Evolutionary conservation across 495 filamentous ascomycete genomes (phyloP).

Genomic region (Annulohypoxylon bovei): DNA sequence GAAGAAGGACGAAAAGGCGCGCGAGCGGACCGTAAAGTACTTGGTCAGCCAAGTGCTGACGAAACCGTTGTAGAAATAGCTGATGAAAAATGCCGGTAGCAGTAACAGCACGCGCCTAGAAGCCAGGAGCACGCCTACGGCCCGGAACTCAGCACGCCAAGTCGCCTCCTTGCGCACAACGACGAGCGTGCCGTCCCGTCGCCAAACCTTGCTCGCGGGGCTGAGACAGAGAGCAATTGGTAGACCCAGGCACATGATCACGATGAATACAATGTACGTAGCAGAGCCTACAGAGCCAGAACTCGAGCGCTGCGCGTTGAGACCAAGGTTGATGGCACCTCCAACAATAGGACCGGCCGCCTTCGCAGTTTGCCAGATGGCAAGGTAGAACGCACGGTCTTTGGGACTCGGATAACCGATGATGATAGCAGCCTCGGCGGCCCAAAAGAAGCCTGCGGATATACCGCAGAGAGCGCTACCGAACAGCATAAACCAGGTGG

Average conservation of each 20-base stretch:
- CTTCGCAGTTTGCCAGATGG: slow-evolving; percentile 50
- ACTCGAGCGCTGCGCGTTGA: slow-evolving; percentile 34
- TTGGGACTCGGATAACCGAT: slow-evolving; percentile 41
- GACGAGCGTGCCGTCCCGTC: slow-evolving; percentile 36
- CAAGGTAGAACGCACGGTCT: slow-evolving; percentile 37
- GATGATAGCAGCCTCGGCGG: slow-evolving; percentile 41
- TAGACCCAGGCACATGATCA: slow-evolving; percentile 40
- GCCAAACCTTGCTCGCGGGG: slow-evolving; percentile 39
- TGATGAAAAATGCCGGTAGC: slow-evolving; percentile 49
- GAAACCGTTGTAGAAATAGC: slow-evolving; percentile 52
- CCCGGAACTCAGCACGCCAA: slow-evolving; percentile 44
- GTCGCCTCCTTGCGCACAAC: slow-evolving; percentile 43
- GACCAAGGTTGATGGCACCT: slow-evolving; percentile 41
- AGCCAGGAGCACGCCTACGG: slow-evolving; percentile 35
- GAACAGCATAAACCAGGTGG: slow-evolving; percentile 41
- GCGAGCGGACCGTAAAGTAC: slow-evolving; percentile 51
- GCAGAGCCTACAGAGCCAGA: slow-evolving; percentile 37
- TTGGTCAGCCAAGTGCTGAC: slow-evolving; percentile 45
- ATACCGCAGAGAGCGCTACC: slow-evolving; percentile 42
- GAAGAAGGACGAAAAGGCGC: slow-evolving; percentile 46
- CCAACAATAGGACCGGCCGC: slow-evolving; percentile 40
- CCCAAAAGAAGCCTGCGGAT: slow-evolving; percentile 44
- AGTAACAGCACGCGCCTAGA: slow-evolving; percentile 42
- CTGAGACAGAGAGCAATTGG: slow-evolving; percentile 39
- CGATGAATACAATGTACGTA: slow-evolving; percentile 43